phyloP scores from a whole-genome alignment of 495 filamentous ascomycete species.

The Halenospora varia region DNA sequence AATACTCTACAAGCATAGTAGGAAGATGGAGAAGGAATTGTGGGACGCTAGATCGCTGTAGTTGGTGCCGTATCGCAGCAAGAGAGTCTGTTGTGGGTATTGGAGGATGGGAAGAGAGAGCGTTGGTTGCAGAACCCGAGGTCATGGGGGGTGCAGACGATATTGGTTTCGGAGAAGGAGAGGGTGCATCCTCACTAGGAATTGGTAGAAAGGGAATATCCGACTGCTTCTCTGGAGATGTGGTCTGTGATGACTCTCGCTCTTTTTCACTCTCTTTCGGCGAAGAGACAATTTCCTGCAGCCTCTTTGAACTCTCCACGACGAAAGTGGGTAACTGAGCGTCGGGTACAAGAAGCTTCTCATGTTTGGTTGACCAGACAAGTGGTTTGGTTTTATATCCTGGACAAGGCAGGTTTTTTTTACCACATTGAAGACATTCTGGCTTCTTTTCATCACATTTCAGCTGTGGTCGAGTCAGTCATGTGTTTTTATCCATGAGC shows the following conservation, averaged over 20 bases:
- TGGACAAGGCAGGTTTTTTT: constrained; percentile 44
- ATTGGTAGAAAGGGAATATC: no score
- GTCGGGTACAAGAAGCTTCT: constrained; percentile 19
- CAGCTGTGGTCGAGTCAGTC: constrained; percentile 32
- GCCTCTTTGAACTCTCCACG: no score
- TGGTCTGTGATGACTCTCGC: no score
- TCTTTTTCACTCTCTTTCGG: no score
- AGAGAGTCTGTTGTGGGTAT: constrained; percentile 27
- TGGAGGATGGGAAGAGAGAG: no score
- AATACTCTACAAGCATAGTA: constrained; percentile 55
- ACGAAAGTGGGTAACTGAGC: constrained; percentile 33
- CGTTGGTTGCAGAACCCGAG: constrained; percentile 16
- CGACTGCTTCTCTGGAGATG: no score
- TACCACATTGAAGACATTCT: constrained; percentile 46
- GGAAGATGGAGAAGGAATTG: constrained; percentile 42
- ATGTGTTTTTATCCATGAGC: background rate
- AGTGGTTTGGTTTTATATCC: constrained; percentile 47
- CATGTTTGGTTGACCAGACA: constrained; percentile 53
- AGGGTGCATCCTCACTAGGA: no score
- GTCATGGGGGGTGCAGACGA: background rate
- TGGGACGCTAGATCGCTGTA: constrained; percentile 27
- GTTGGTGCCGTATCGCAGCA: constrained; percentile 27
- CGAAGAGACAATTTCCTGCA: no score
- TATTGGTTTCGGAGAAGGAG: background rate
- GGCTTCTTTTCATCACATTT: constrained; percentile 56